Percentiles rank a stretch among this genome's conserved stretches.
phyloP scores from a whole-genome alignment of 345 rosid genomes.

The Durio zibethinus region DNA sequence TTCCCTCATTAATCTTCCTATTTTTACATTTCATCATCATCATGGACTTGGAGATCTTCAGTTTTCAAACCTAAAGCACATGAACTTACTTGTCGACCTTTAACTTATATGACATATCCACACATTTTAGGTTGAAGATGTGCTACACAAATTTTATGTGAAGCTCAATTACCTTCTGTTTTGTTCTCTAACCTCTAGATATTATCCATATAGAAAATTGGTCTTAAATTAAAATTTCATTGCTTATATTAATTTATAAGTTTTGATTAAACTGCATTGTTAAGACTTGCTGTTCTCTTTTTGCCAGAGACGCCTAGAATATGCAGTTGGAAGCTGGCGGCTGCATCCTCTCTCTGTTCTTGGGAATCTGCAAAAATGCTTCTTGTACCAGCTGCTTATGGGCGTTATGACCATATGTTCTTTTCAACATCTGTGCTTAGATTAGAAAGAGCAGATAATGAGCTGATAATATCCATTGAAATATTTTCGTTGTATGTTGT shows the following conservation, averaged over 20 bases:
- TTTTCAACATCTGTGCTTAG: too few relatives aligned
- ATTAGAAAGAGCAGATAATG: too few relatives aligned
- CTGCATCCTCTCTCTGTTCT: conserved; percentile 4
- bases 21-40: neutral
- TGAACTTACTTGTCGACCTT: neutral
- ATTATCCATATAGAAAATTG: neutral
- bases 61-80: neutral
- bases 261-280: neutral
- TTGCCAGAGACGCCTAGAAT: conserved; percentile 16
- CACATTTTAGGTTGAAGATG: neutral
- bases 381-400: too few relatives aligned
- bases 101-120: neutral
- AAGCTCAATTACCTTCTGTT: neutral
- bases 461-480: conserved; percentile 1
- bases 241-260: neutral
- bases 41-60: neutral
- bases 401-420: too few relatives aligned
- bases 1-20: neutral
- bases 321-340: conserved; percentile 3
- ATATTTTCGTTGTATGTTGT: conserved; percentile 13
- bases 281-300: conserved; percentile 5
- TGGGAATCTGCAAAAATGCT: neutral
- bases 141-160: neutral
- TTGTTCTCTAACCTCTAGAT: too few relatives aligned
- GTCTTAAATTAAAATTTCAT: neutral